Conservation (phyloP, 345 rosid genomes). For the Atalantia buxifolia region DNA sequence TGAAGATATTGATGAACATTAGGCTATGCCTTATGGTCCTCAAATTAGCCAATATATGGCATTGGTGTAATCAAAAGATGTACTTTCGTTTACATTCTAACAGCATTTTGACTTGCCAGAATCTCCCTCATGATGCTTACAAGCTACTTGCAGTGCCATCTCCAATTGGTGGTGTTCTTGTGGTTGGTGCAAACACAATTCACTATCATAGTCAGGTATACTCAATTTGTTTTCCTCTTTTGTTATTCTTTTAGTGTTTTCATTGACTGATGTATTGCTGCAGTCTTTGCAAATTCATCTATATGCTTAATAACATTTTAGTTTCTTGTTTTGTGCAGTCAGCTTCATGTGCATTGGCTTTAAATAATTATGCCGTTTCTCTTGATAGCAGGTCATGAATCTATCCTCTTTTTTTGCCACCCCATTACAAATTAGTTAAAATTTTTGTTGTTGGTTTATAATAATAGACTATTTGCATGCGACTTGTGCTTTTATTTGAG, state of each 20-base stretch:
- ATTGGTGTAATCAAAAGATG: neutral
- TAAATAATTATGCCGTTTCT: conserved; percentile 78
- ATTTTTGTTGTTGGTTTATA: neutral
- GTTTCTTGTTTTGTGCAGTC: conserved; percentile 60
- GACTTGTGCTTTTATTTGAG: neutral
- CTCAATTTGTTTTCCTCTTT: conserved; percentile 7
- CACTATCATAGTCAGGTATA: conserved; percentile 95
- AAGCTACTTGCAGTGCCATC: conserved; percentile 96
- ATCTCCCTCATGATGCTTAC: conserved; percentile 96
- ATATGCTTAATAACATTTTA: conserved; percentile 3
- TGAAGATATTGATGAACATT: neutral
- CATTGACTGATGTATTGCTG: neutral
- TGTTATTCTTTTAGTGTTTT: neutral
- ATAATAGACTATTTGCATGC: neutral
- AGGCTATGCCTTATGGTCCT: neutral
- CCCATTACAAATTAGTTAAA: neutral
- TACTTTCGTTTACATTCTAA: conserved; percentile 6
- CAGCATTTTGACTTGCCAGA: conserved; percentile 44
- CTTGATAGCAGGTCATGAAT: conserved; percentile 65
- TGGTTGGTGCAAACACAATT: conserved; percentile 74
- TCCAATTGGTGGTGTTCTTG: conserved; percentile 96
- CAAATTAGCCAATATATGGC: neutral
- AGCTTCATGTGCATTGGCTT: conserved; percentile 77
- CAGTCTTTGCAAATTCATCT: conserved; percentile 7
- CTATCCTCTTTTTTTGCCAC: conserved; percentile 9